A percentile compares a stretch with the other conserved stretches of the same genome.
phyloP scores from a whole-genome alignment of 176 grass and related monocot genomes.

The Alopecurus myosuroides region DNA sequence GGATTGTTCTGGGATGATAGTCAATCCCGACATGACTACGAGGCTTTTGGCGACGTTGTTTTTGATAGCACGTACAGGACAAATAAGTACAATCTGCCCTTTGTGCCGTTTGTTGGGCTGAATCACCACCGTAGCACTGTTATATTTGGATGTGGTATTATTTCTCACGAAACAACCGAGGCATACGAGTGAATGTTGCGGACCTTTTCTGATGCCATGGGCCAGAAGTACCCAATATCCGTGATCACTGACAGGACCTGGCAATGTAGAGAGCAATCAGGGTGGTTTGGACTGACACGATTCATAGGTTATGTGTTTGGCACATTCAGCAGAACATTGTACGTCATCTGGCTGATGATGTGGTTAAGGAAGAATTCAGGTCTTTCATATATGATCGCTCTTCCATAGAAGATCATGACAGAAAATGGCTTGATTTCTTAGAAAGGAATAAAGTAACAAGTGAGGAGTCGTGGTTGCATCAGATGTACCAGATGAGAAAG shows the following conservation, averaged over 20 bases:
- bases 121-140: no score
- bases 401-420: no score
- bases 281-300: background rate
- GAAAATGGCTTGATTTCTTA: no score
- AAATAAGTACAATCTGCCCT: no score
- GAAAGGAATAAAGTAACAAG: no score
- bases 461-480: background rate
- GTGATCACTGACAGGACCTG: background rate
- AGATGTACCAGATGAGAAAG: background rate
- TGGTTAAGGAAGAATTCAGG: background rate
- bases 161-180: background rate
- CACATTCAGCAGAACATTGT: background rate
- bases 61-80: no score
- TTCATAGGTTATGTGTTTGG: background rate
- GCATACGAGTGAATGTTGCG: background rate
- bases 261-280: background rate
- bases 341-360: background rate
- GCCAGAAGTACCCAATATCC: background rate
- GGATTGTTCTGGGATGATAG: background rate
- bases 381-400: no score
- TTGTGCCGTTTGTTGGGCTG: no score
- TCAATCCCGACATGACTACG: background rate
- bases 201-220: background rate
- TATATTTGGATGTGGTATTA: background rate
- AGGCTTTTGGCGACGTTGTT: background rate